These are phyloP conservation scores for Mycena rebaudengoi DNA, from an alignment of 768 basidiomycete species.

Conservation along the genomic window DNA sequence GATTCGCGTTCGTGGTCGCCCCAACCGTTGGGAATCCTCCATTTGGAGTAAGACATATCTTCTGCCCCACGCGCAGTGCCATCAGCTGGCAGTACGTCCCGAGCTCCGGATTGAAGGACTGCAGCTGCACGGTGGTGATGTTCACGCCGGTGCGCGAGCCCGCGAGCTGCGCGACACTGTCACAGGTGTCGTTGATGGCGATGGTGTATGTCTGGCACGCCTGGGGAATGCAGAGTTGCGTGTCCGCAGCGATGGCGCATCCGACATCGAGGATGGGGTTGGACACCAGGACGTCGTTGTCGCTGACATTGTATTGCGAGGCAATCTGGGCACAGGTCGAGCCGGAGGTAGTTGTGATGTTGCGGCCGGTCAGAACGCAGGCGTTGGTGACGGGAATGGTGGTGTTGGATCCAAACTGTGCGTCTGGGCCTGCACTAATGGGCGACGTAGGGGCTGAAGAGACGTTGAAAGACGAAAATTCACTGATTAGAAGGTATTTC, in stretches of 20 bases:
- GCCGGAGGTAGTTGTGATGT: constrained; percentile 26
- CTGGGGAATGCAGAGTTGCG: constrained; percentile 28
- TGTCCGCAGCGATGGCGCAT: constrained; percentile 20
- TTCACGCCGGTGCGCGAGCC: constrained; percentile 1
- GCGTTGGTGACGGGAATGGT: constrained; percentile 8
- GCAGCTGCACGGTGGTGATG: constrained; percentile 19
- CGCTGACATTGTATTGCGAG: constrained; percentile 14
- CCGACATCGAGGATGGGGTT: constrained; percentile 23
- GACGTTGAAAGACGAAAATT: not conserved
- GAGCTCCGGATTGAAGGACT: constrained; percentile 25
- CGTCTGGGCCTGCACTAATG: not conserved
- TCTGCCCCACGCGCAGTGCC: constrained; percentile 17
- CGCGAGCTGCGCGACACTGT: constrained; percentile 12
- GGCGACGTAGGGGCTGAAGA: not conserved
- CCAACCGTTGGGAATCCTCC: constrained; percentile 28
- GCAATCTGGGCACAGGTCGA: constrained; percentile 26
- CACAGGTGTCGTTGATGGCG: constrained; percentile 31
- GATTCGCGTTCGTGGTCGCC: not conserved
- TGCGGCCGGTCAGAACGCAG: constrained; percentile 30
- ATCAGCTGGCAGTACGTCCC: constrained; percentile 28
- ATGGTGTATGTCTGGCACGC: constrained; percentile 27
- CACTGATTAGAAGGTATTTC: not conserved
- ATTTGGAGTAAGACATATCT: constrained; percentile 24
- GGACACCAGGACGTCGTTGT: constrained; percentile 17
- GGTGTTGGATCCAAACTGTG: constrained; percentile 16